Percentiles rank a stretch among this genome's conserved stretches.
Evolutionary conservation across 352 stramenopile species (phyloP).

Genomic region (Phytophthora pistaciae): DNA sequence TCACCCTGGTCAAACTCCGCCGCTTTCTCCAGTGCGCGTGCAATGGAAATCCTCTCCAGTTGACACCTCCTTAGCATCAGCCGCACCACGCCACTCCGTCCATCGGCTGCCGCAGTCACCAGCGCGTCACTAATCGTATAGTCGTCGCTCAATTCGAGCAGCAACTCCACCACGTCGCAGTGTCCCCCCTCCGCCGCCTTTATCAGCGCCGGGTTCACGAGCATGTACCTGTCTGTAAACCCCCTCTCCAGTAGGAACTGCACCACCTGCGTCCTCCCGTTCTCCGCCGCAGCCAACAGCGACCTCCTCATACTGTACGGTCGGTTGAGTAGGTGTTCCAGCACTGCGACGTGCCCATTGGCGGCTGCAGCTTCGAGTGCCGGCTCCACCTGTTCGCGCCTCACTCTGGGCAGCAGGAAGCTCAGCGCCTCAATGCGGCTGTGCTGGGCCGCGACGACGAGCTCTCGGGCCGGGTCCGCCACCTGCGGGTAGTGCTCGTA

Average conservation of each 20-base stretch:
- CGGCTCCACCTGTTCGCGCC: constrained; percentile 5
- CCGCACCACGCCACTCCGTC: not conserved
- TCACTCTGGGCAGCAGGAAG: not conserved
- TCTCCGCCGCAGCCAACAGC: constrained; percentile 3
- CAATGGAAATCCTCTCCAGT: not conserved
- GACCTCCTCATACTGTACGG: constrained; percentile 10
- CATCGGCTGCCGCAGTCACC: not conserved
- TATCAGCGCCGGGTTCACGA: constrained; percentile 10
- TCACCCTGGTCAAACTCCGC: not conserved
- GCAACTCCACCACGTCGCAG: constrained; percentile 13
- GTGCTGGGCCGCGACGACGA: constrained; percentile 8
- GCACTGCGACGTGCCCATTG: constrained; percentile 8
- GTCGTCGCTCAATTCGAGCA: constrained; percentile 10
- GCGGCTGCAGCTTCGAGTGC: constrained; percentile 17
- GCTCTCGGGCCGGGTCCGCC: constrained; percentile 4
- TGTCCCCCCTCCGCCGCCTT: constrained; percentile 10
- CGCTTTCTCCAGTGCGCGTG: constrained; percentile 13
- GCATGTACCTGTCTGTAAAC: not conserved
- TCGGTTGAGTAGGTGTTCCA: not conserved
- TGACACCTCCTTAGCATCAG: constrained; percentile 6
- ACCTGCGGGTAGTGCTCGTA: constrained; percentile 10
- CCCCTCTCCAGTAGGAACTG: constrained; percentile 17
- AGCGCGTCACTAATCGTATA: constrained; percentile 10
- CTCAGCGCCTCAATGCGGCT: constrained; percentile 80
- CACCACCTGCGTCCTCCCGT: constrained; percentile 9